Conservation (phyloP, 2,329 filamentous ascomycete species). For the Immersiporthe knoxdaviesiana region DNA sequence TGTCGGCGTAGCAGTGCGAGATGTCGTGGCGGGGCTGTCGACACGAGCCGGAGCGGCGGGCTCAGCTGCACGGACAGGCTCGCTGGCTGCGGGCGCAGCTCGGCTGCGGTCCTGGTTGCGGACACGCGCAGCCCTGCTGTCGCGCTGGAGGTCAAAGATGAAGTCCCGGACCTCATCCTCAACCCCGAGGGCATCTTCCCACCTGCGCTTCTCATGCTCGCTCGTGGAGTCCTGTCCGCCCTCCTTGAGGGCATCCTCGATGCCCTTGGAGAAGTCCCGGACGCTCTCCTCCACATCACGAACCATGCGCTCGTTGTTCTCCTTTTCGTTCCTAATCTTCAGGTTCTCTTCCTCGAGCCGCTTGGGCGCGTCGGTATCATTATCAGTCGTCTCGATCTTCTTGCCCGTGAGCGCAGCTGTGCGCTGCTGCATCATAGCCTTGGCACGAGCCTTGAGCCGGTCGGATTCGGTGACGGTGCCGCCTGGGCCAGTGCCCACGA, state of each 20-base stretch:
- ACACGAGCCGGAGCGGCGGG: constrained; percentile 49
- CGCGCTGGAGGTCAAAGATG: constrained; percentile 92
- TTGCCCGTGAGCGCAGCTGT: constrained; percentile 90
- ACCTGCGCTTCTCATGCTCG: constrained; percentile 89
- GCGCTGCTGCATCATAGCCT: constrained; percentile 98
- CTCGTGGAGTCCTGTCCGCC: constrained; percentile 73
- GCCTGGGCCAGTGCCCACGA: constrained; percentile 91
- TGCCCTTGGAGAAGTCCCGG: constrained; percentile 78
- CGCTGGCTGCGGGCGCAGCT: constrained; percentile 45
- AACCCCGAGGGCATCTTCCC: constrained; percentile 94
- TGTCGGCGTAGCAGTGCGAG: constrained; percentile 57
- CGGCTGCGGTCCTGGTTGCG: constrained; percentile 60
- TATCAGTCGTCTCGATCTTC: constrained; percentile 69
- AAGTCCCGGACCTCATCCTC: constrained; percentile 98
- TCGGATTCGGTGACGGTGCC: constrained; percentile 91
- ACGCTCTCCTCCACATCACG: constrained; percentile 96
- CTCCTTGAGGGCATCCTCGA: constrained; percentile 88
- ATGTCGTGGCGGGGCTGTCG: constrained; percentile 57
- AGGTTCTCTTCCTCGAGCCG: constrained; percentile 87
- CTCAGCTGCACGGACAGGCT: constrained; percentile 48
- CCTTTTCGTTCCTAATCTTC: constrained; percentile 79
- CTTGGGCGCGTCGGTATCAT: constrained; percentile 78
- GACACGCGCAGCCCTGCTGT: constrained; percentile 75
- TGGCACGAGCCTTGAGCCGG: constrained; percentile 89
- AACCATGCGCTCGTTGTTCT: constrained; percentile 96